phyloP scores from a whole-genome alignment of 225 moss, liverwort and hornwort species.

The Physcomitrium patens region DNA sequence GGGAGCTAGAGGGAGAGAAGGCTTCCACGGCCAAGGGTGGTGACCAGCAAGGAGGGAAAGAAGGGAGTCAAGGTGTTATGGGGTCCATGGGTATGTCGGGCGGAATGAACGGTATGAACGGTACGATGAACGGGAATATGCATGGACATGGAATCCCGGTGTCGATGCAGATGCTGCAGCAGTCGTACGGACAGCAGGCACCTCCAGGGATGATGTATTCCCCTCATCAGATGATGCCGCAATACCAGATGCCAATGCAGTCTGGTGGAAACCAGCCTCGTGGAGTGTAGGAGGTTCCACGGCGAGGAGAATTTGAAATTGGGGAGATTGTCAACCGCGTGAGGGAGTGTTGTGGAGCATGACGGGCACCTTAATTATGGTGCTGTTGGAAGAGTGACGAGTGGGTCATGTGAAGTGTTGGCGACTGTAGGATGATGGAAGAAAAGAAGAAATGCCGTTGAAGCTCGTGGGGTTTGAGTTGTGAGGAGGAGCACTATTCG shows the following conservation, averaged over 20 bases:
- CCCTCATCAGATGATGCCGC: constrained; percentile 77
- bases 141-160: constrained; percentile 55
- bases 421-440: constrained; percentile 32
- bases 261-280: constrained; percentile 64
- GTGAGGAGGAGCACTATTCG: constrained; percentile 7
- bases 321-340: constrained; percentile 14
- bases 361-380: background rate
- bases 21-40: constrained; percentile 89
- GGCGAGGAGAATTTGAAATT: background rate
- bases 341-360: background rate
- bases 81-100: constrained; percentile 66
- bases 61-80: constrained; percentile 66
- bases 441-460: constrained; percentile 26
- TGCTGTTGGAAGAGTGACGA: background rate
- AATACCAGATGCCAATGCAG: constrained; percentile 82
- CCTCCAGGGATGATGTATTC: constrained; percentile 76
- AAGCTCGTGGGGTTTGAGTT: constrained; percentile 19
- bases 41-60: constrained; percentile 73
- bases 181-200: constrained; percentile 61
- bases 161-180: constrained; percentile 81
- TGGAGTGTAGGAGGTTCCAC: constrained; percentile 43
- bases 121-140: constrained; percentile 63
- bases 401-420: constrained; percentile 27
- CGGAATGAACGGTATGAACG: constrained; percentile 76
- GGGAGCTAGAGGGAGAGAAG: constrained; percentile 92